phyloP scores from a whole-genome alignment of 108 stramenopile species.

The Craspedostauros australis region DNA sequence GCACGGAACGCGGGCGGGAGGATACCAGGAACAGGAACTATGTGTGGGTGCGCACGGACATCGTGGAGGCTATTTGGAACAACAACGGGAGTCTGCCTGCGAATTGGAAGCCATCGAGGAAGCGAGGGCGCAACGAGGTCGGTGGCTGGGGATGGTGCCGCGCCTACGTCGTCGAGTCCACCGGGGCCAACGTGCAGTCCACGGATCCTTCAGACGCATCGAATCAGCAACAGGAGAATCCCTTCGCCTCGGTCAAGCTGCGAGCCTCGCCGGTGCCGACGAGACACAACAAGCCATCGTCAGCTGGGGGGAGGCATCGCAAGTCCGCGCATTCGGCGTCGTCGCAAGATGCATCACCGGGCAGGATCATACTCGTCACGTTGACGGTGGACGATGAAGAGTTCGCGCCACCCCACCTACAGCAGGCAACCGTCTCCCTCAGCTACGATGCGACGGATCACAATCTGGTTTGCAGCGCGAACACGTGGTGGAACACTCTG shows the following conservation, averaged over 20 bases:
- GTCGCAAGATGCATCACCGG: too few relatives aligned
- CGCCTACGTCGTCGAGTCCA: conserved; percentile 17
- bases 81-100: conserved; percentile 29
- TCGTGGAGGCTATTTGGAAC: conserved; percentile 29
- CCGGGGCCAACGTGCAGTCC: neutral
- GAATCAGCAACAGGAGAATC: too few relatives aligned
- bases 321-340: too few relatives aligned
- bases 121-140: conserved; percentile 20
- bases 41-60: conserved; percentile 46
- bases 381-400: conserved; percentile 28
- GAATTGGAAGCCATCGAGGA: conserved; percentile 32
- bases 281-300: too few relatives aligned
- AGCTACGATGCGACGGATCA: conserved; percentile 25
- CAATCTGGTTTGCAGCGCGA: conserved; percentile 32
- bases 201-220: neutral
- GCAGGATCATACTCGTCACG: conserved; percentile 15
- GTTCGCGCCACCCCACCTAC: conserved; percentile 24
- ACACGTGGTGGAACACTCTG: conserved; percentile 38
- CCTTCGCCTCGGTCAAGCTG: too few relatives aligned
- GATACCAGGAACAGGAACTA: conserved; percentile 10
- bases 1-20: too few relatives aligned
- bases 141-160: conserved; percentile 37
- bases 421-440: conserved; percentile 30
- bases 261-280: too few relatives aligned
- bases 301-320: too few relatives aligned